Percentiles rank a stretch among this genome's conserved stretches.
These are phyloP conservation scores for Suillus hirtellus DNA, from an alignment of 768 basidiomycete genomes.

Conservation along the genomic window DNA sequence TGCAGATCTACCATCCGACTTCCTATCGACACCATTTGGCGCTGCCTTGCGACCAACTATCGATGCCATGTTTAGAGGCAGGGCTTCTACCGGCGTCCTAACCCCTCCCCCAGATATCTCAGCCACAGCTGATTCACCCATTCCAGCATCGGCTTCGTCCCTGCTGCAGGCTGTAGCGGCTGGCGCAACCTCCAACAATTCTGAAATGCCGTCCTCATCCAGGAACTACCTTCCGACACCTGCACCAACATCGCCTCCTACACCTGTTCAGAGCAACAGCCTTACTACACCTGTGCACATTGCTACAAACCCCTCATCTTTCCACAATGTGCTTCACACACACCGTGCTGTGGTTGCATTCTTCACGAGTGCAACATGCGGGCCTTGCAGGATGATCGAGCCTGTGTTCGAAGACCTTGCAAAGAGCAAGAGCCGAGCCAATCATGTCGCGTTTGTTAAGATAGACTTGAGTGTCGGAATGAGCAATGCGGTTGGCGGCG, in stretches of 20 bases:
- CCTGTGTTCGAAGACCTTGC: slow-evolving; percentile 83
- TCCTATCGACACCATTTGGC: slow-evolving; percentile 88
- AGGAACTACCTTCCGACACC: slow-evolving; percentile 20
- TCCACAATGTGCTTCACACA: slow-evolving; percentile 59
- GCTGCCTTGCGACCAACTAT: slow-evolving; percentile 85
- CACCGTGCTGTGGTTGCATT: slow-evolving; percentile 78
- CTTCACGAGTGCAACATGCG: slow-evolving; percentile 77
- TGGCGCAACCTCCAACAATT: slow-evolving; percentile 41
- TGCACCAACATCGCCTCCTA: slow-evolving; percentile 24
- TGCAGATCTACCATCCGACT: slow-evolving; percentile 75
- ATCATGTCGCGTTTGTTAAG: slow-evolving; percentile 73
- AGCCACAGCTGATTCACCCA: slow-evolving; percentile 37
- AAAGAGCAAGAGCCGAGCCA: slow-evolving; percentile 51
- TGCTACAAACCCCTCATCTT: slow-evolving; percentile 73
- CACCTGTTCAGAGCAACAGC: slow-evolving; percentile 41
- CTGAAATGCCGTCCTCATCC: slow-evolving; percentile 10
- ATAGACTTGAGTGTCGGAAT: slow-evolving; percentile 77
- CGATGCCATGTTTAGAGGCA: slow-evolving; percentile 77
- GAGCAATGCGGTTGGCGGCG: slow-evolving; percentile 56
- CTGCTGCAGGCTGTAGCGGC: slow-evolving; percentile 59
- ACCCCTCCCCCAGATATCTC: slow-evolving; percentile 31
- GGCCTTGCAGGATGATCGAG: slow-evolving; percentile 81
- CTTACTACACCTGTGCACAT: slow-evolving; percentile 66
- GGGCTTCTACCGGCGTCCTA: slow-evolving; percentile 33
- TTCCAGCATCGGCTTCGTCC: slow-evolving; percentile 52